Evolutionary conservation across 2,329 filamentous ascomycete genomes (phyloP), one percentile per base, ranked within the genome.

Genomic region (Calonectria naviculata): DNA sequence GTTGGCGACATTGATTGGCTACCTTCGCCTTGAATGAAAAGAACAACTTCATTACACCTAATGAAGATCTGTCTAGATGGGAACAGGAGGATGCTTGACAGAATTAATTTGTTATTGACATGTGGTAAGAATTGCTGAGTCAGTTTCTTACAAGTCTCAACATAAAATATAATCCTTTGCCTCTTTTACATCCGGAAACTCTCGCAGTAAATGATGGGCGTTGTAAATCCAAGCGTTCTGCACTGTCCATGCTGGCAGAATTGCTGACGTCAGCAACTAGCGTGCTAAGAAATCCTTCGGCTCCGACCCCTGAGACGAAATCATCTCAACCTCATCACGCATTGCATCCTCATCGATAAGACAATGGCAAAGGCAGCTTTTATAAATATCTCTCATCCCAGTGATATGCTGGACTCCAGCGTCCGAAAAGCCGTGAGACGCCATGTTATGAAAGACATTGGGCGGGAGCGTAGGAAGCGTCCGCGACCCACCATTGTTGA

Each of bases 391-490:
- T 49, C 61, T 2, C 26, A 64, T 13, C 61, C 61, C 4, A 49
- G n/a, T 15, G 61, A 64, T 28, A 46, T 36, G 24, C 44, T 28
- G 10, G 31, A 49, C 8, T 29, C 42, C n/a, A 13, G 44, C 15
- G 19, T 49, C 15, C n/a, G 31, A 52, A 19, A 34, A 52, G n/a
- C 31, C 1, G 44, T 64, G 7, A 17, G 44, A 36, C 61, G 61
- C 24, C 61, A 64, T 64, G 61, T 64, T 4, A 49, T 49, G 61
- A 49, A 52, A 21, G 61, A 49, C 7, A 64, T 64, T 29, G 61
- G 61, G 2, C 61, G 61, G 21, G 29, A 10, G 2, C 42, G 61
- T 10, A 34, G 61, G 28, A 49, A 49, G 31, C 42, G 61, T 7
- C 42, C 61, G 19, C 44, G 61, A 5, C 21, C 28, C 15, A 38